Evolutionary conservation across 176 grass and related monocot genomes (phyloP).

Genomic region (Avena eriantha): DNA sequence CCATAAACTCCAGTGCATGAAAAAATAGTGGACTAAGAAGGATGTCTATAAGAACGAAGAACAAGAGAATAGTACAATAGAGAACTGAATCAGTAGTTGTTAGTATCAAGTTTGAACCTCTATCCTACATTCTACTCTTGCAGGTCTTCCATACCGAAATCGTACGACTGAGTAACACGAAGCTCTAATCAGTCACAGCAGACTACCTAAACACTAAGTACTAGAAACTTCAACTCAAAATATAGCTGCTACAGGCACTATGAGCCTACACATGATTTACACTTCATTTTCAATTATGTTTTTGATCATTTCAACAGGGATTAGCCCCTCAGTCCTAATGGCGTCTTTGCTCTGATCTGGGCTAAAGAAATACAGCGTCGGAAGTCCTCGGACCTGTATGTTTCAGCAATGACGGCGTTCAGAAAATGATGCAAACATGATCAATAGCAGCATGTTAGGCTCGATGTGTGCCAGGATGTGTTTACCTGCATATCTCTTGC

Average conservation of each 20-base stretch:
- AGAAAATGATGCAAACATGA: background rate
- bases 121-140: slow-evolving; percentile 13
- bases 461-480: background rate
- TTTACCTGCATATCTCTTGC: slow-evolving; percentile 93
- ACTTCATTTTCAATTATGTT: slow-evolving; percentile 81
- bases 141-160: background rate
- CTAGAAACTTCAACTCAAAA: background rate
- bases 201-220: background rate
- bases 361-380: slow-evolving; percentile 62
- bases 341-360: slow-evolving; percentile 21
- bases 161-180: background rate
- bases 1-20: background rate
- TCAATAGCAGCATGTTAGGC: background rate
- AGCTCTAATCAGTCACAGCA: background rate
- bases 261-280: slow-evolving; percentile 36
- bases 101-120: background rate
- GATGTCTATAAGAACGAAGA: background rate
- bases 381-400: slow-evolving; percentile 71
- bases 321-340: slow-evolving; percentile 12
- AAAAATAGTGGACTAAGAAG: background rate
- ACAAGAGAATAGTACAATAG: background rate
- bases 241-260: background rate
- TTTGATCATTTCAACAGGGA: slow-evolving; percentile 18
- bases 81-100: background rate
- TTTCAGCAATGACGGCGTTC: slow-evolving; percentile 12